These are phyloP conservation scores for Cladophialophora psammophila DNA, from an alignment of 2,329 filamentous ascomycete species.

Conservation along the genomic window DNA sequence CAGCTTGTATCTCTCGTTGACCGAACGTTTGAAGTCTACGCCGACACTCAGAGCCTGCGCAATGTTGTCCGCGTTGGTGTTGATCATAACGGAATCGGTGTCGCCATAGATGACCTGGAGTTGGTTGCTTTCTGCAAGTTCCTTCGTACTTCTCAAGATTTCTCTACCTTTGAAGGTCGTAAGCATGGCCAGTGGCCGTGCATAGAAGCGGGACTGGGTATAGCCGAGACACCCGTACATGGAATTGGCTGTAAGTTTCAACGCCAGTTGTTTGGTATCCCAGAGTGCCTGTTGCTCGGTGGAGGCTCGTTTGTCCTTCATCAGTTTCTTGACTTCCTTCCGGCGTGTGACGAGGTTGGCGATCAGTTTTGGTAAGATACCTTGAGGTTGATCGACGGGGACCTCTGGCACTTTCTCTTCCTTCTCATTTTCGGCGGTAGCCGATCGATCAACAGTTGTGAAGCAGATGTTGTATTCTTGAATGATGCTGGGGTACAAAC, in stretches of 20 bases:
- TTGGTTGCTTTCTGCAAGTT: slow-evolving; percentile 87
- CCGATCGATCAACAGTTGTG: slow-evolving; percentile 86
- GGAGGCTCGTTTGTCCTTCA: slow-evolving; percentile 92
- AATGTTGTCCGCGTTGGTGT: slow-evolving; percentile 94
- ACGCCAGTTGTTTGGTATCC: slow-evolving; percentile 96
- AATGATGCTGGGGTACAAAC: slow-evolving; percentile 96
- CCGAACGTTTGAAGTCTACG: slow-evolving; percentile 90
- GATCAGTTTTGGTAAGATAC: slow-evolving; percentile 89
- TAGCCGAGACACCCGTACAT: slow-evolving; percentile 99
- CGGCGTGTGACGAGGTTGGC: slow-evolving; percentile 87
- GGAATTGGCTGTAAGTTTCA: slow-evolving; percentile 98
- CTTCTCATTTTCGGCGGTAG: slow-evolving; percentile 70
- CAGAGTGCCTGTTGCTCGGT: slow-evolving; percentile 87
- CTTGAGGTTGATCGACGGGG: slow-evolving; percentile 72
- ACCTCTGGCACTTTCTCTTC: slow-evolving; percentile 91
- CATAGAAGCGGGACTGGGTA: slow-evolving; percentile 96
- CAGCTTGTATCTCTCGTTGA: slow-evolving; percentile 91
- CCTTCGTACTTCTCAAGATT: slow-evolving; percentile 94
- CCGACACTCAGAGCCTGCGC: slow-evolving; percentile 90
- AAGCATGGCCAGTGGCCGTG: slow-evolving; percentile 89
- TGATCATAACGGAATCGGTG: slow-evolving; percentile 99
- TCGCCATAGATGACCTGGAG: slow-evolving; percentile 98
- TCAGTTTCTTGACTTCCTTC: slow-evolving; percentile 91
- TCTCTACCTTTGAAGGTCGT: slow-evolving; percentile 98
- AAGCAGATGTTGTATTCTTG: slow-evolving; percentile 99